Evolutionary conservation across 2,329 filamentous ascomycete genomes (phyloP).

Genomic region (Amauroascus verrucosus): DNA sequence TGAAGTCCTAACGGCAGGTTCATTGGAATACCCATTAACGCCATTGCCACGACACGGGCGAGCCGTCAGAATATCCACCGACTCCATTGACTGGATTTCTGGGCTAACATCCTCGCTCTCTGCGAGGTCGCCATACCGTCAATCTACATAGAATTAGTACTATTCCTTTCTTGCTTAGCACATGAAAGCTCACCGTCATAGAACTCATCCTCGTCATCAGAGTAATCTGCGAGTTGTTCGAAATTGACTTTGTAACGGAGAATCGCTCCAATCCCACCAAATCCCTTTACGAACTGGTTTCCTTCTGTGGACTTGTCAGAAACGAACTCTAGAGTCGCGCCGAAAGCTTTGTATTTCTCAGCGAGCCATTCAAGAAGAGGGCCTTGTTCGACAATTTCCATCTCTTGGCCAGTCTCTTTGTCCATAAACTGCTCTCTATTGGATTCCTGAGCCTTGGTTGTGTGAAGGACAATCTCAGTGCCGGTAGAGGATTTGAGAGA

Average conservation of each 20-base stretch:
- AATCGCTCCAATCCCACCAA: constrained; percentile 94
- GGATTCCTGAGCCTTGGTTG: constrained; percentile 72
- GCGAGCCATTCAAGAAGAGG: constrained; percentile 99
- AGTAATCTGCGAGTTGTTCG: constrained; percentile 88
- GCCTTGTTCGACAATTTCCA: constrained; percentile 80
- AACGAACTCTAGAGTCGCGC: constrained; percentile 90
- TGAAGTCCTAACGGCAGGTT: constrained; percentile 25
- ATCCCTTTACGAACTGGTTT: constrained; percentile 99
- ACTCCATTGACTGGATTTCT: constrained; percentile 42
- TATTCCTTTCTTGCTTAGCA: not conserved
- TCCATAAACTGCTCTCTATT: constrained; percentile 84
- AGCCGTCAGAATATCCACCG: constrained; percentile 47
- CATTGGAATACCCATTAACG: constrained; percentile 27
- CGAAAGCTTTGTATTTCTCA: constrained; percentile 96
- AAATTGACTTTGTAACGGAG: constrained; percentile 99
- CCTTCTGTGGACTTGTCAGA: constrained; percentile 95
- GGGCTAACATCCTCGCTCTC: constrained; percentile 73
- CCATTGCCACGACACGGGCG: constrained; percentile 34
- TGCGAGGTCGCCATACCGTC: constrained; percentile 82
- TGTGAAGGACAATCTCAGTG: constrained; percentile 66
- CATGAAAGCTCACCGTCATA: constrained; percentile 53
- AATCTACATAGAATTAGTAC: constrained; percentile 48
- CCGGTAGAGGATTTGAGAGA: constrained; percentile 70
- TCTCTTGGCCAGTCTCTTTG: constrained; percentile 90
- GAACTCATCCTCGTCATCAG: constrained; percentile 85